These are phyloP conservation scores for Microstegium vimineum DNA, from an alignment of 176 grass and related monocot species.

Conservation along the genomic window DNA sequence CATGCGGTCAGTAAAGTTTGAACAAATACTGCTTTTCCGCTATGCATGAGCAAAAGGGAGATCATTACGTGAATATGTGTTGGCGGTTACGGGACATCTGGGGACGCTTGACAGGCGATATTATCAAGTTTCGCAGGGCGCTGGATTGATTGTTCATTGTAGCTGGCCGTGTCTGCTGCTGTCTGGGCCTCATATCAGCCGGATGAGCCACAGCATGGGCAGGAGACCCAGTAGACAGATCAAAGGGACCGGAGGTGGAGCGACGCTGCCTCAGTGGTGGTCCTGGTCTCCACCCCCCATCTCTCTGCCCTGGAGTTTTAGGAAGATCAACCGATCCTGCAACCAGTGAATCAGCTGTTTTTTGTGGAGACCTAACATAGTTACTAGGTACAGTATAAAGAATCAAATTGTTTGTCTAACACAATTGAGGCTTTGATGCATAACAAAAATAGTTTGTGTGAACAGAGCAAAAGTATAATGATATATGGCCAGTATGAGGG, in stretches of 20 bases:
- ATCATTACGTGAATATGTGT: conserved; percentile 58
- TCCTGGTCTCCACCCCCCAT: conserved; percentile 57
- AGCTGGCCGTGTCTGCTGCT: conserved; percentile 29
- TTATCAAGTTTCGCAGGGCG: conserved; percentile 58
- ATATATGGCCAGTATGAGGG: background rate
- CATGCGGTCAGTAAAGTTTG: background rate
- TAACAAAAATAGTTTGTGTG: background rate
- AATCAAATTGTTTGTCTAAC: background rate
- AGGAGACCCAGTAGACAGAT: conserved; percentile 56
- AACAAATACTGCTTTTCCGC: background rate
- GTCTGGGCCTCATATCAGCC: conserved; percentile 51
- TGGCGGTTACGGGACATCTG: conserved; percentile 33
- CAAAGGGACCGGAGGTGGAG: conserved; percentile 41
- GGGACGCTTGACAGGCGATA: conserved; percentile 61
- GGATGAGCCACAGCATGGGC: conserved; percentile 35
- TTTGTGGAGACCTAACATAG: conserved; percentile 56
- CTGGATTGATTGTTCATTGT: conserved; percentile 39
- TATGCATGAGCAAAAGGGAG: background rate
- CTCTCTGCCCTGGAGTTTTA: conserved; percentile 81
- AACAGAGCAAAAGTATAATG: background rate
- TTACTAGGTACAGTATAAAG: conserved; percentile 15
- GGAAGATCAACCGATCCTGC: conserved; percentile 68
- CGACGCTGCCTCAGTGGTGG: conserved; percentile 45
- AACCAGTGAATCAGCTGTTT: conserved; percentile 82
- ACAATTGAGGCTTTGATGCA: background rate